These are phyloP conservation scores for Talaromyces pinophilus DNA, from an alignment of 2,329 filamentous ascomycete species.

Conservation along the genomic window DNA sequence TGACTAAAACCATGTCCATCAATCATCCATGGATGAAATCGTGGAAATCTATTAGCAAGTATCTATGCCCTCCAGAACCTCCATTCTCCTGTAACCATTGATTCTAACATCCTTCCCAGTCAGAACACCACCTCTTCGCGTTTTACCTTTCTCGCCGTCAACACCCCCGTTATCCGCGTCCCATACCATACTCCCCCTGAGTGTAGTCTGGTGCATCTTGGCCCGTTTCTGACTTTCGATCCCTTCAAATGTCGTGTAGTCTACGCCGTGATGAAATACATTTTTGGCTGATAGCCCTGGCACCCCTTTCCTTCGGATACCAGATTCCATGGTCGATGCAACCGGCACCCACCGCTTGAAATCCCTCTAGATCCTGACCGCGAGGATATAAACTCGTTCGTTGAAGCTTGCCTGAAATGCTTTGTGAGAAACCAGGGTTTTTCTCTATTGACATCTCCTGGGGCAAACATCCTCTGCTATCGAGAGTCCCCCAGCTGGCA, in stretches of 20 bases:
- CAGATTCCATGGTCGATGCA: neutral
- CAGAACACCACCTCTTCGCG: neutral
- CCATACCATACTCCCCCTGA: neutral
- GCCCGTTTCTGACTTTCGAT: neutral
- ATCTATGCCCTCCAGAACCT: neutral
- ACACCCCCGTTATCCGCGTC: neutral
- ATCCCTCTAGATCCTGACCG: no score
- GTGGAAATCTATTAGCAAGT: neutral
- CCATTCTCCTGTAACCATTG: neutral
- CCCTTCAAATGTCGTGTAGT: neutral
- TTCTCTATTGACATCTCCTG: no score
- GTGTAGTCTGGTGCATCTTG: neutral
- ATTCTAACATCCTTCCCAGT: neutral
- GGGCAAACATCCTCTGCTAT: no score
- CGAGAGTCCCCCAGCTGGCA: no score
- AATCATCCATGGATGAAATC: neutral
- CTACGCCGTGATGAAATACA: neutral
- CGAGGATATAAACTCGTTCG: no score
- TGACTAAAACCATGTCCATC: neutral
- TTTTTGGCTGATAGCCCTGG: neutral
- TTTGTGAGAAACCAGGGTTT: no score
- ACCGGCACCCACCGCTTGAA: no score
- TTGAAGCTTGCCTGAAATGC: no score
- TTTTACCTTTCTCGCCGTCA: neutral
- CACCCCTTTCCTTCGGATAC: neutral